phyloP scores from a whole-genome alignment of 139 green algal genomes.

The Astrephomene gubernaculifera region DNA sequence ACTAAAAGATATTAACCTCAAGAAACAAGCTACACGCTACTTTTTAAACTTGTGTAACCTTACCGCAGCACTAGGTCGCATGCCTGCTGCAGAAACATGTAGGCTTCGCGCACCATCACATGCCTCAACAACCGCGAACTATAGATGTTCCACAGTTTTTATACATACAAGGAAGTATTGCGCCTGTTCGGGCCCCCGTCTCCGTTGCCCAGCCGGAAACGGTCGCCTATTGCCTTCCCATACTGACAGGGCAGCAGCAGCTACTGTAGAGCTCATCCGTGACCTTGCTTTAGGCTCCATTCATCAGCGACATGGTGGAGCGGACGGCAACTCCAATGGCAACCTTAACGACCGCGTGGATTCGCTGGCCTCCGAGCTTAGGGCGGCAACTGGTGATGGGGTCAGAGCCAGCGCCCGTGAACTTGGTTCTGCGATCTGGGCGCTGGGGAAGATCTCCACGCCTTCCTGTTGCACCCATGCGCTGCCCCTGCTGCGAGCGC shows the following conservation, averaged over 20 bases:
- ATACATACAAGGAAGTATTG: background rate
- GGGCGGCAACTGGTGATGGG: background rate
- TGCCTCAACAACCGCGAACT: background rate
- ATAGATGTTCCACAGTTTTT: background rate
- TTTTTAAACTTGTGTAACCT: too few species aligned
- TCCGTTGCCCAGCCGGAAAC: background rate
- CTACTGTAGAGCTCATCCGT: background rate
- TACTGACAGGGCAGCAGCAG: background rate
- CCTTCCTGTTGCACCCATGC: background rate
- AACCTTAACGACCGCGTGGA: background rate
- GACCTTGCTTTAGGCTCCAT: background rate
- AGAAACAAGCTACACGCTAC: too few species aligned
- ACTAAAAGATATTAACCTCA: too few species aligned
- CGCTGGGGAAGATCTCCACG: slow-evolving; percentile 17
- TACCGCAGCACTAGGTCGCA: too few species aligned
- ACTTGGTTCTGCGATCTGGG: background rate
- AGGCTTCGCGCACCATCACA: background rate
- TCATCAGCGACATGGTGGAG: background rate
- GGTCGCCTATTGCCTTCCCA: background rate
- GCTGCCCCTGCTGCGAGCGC: background rate
- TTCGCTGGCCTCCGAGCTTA: background rate
- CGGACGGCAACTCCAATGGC: background rate
- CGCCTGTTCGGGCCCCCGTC: background rate
- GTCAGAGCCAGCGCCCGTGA: background rate
- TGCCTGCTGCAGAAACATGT: too few species aligned